Evolutionary conservation across 768 basidiomycete species (phyloP).

Genomic region (Royoungia palumana): DNA sequence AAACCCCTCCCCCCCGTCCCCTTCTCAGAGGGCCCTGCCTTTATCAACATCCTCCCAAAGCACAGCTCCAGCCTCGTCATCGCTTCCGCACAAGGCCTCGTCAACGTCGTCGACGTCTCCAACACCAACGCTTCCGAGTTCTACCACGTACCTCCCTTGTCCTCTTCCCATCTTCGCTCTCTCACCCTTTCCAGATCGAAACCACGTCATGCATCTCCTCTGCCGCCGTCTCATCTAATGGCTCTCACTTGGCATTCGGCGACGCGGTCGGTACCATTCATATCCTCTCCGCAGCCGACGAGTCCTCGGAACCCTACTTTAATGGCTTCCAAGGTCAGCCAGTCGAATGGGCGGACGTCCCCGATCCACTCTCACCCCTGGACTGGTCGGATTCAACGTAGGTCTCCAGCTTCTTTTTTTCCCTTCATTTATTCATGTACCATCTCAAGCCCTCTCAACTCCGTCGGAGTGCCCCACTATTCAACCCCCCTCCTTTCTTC

Average conservation of each 20-base stretch:
- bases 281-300: conserved; percentile 72
- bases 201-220: conserved; percentile 75
- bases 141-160: conserved; percentile 57
- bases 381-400: conserved; percentile 85
- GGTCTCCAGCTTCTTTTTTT: conserved; percentile 21
- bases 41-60: conserved; percentile 76
- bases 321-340: conserved; percentile 89
- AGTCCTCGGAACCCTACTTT: conserved; percentile 58
- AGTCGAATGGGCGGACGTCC: conserved; percentile 78
- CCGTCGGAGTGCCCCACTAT: conserved; percentile 87
- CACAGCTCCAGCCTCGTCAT: conserved; percentile 71
- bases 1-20: conserved; percentile 79
- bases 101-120: conserved; percentile 81
- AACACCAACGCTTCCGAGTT: conserved; percentile 70
- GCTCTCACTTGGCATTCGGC: conserved; percentile 90
- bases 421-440: background rate
- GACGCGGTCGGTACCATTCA: conserved; percentile 84
- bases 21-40: conserved; percentile 83
- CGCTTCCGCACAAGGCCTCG: conserved; percentile 75
- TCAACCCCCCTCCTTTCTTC: conserved; percentile 68
- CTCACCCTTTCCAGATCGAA: conserved; percentile 49
- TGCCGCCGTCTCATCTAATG: conserved; percentile 78
- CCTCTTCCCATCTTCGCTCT: background rate
- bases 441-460: conserved; percentile 70
- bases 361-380: conserved; percentile 64